phyloP scores from a whole-genome alignment of 2,329 filamentous ascomycete species.

The Fusarium pilosicola region DNA sequence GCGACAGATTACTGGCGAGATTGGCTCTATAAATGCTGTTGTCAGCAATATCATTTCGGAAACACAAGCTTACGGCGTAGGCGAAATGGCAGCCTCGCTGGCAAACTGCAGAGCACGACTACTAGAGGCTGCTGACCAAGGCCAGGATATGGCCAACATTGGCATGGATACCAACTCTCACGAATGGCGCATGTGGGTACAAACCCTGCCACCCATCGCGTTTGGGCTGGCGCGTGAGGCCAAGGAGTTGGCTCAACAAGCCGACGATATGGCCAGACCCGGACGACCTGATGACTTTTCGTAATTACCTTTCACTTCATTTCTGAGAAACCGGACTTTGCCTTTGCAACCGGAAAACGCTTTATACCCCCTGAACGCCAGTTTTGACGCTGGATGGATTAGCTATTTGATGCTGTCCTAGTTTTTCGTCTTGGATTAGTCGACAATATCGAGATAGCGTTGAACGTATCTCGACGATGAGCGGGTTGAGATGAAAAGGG shows the following conservation, averaged over 20 bases:
- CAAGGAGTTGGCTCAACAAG: conserved; percentile 71
- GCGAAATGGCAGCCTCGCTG: conserved; percentile 65
- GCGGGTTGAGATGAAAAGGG: conserved; percentile 22
- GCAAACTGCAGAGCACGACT: conserved; percentile 72
- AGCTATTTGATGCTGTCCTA: conserved; percentile 16
- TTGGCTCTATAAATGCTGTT: conserved; percentile 74
- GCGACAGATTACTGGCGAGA: conserved; percentile 73
- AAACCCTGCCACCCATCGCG: conserved; percentile 82
- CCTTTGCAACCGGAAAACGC: conserved; percentile 15
- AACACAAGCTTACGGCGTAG: conserved; percentile 67
- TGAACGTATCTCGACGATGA: conserved; percentile 22
- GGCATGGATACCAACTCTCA: conserved; percentile 60
- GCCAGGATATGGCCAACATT: conserved; percentile 65
- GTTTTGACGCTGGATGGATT: conserved; percentile 23
- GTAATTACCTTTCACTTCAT: conserved; percentile 43
- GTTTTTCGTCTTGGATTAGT: conserved; percentile 31
- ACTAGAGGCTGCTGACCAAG: conserved; percentile 69
- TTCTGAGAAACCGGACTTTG: conserved; percentile 20
- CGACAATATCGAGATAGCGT: conserved; percentile 16
- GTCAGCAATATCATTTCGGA: conserved; percentile 76
- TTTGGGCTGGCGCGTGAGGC: conserved; percentile 86
- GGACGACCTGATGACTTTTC: conserved; percentile 59
- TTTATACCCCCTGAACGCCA: conserved; percentile 38
- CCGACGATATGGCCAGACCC: conserved; percentile 50
- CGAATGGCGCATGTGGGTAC: conserved; percentile 72